Percentiles rank a stretch among this genome's conserved stretches.
Conservation (phyloP, 2,329 filamentous ascomycete species). For the Dryadomyces sulphureus region DNA sequence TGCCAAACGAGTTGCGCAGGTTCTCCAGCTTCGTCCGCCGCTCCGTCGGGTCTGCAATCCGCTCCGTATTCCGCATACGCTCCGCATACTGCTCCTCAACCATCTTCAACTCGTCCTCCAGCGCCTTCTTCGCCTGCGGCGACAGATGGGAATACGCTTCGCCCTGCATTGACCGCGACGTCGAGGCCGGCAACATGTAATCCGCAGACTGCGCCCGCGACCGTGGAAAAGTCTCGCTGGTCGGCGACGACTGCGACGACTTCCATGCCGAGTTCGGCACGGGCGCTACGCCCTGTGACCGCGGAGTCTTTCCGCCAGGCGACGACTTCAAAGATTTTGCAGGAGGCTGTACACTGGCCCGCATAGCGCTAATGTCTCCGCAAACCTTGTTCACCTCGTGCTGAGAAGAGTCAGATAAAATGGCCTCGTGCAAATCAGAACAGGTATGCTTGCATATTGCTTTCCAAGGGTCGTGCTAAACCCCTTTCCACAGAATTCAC, state of each 20-base stretch:
- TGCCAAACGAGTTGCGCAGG: constrained; percentile 37
- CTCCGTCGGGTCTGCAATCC: constrained; percentile 19
- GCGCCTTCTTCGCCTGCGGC: constrained; percentile 13
- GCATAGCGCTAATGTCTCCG: constrained; percentile 17
- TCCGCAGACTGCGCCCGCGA: background rate
- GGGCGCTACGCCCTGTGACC: too few species aligned
- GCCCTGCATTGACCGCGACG: constrained; percentile 1
- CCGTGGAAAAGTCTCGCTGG: too few species aligned
- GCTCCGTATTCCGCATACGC: constrained; percentile 27
- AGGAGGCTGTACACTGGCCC: background rate
- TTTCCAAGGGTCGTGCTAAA: constrained; percentile 28
- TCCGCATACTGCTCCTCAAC: constrained; percentile 24
- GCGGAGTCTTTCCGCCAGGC: too few species aligned
- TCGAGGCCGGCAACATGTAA: constrained; percentile 2
- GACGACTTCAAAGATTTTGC: background rate
- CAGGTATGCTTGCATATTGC: constrained; percentile 21
- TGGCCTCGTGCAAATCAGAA: background rate
- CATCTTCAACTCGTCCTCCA: constrained; percentile 22
- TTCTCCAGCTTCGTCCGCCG: constrained; percentile 21
- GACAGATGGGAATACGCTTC: constrained; percentile 32
- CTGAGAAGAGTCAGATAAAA: constrained; percentile 7
- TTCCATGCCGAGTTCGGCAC: too few species aligned
- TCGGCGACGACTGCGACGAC: background rate
- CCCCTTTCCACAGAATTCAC: constrained; percentile 28
- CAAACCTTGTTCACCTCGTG: constrained; percentile 31